Percentiles rank a stretch among this genome's conserved stretches.
phyloP scores from a whole-genome alignment of 148 eudicot genomes.

The Cornus controversa region DNA sequence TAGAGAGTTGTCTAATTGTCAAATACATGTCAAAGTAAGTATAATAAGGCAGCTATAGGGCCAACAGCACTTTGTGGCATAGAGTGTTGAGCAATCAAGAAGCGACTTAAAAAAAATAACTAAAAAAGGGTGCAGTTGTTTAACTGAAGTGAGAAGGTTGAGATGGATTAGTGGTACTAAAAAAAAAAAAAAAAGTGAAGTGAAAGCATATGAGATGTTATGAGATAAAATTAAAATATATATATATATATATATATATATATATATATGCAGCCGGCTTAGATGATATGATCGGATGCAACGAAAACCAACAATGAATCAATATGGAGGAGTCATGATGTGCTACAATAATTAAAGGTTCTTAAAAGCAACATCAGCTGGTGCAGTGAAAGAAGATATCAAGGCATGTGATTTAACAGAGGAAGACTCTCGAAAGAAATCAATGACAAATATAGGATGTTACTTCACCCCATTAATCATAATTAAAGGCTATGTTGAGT shows the following conservation, averaged over 20 bases:
- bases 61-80: background rate
- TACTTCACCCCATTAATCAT: background rate
- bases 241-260: no score
- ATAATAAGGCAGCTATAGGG: background rate
- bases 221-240: no score
- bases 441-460: background rate
- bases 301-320: background rate
- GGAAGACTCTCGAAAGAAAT: background rate
- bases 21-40: background rate
- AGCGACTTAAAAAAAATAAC: background rate
- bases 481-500: background rate
- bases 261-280: background rate
- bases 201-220: no score
- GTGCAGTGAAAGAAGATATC: no score
- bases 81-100: constrained; percentile 4
- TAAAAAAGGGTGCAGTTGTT: no score
- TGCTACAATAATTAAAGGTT: no score
- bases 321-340: background rate
- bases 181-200: no score
- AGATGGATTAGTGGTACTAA: no score
- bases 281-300: background rate
- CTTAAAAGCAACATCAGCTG: no score
- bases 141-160: no score
- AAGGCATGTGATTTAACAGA: no score
- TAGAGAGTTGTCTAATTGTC: background rate